phyloP scores from a whole-genome alignment of 352 stramenopile genomes.

The Phytophthora litchii region DNA sequence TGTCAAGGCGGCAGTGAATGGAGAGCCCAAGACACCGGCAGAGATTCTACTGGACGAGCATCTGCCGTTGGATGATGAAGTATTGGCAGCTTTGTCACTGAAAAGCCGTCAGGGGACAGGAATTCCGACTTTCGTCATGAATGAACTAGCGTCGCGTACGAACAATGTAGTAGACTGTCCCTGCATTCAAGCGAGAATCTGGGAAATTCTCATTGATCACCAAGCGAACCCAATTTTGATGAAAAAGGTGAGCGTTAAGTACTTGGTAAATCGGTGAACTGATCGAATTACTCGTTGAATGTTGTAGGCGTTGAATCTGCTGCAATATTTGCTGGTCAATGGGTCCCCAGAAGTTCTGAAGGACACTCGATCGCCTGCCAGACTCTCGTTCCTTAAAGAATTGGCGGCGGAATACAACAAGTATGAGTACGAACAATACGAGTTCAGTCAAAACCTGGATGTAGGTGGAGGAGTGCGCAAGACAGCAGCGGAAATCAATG shows the following conservation, averaged over 20 bases:
- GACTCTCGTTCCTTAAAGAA: slow-evolving; percentile 51
- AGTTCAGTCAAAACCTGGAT: slow-evolving; percentile 76
- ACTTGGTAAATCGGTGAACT: no score
- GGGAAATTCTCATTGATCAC: slow-evolving; percentile 67
- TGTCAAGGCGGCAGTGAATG: slow-evolving; percentile 58
- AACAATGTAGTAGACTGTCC: slow-evolving; percentile 79
- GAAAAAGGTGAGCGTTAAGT: slow-evolving; percentile 45
- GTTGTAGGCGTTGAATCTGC: slow-evolving; percentile 53
- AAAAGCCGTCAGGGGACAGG: slow-evolving; percentile 42
- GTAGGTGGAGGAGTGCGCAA: slow-evolving; percentile 71
- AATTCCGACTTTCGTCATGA: slow-evolving; percentile 61
- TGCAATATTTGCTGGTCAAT: slow-evolving; percentile 76
- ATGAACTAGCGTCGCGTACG: slow-evolving; percentile 66
- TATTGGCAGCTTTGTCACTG: slow-evolving; percentile 43
- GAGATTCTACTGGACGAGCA: slow-evolving; percentile 70
- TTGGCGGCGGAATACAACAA: slow-evolving; percentile 72
- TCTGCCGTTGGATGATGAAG: slow-evolving; percentile 57
- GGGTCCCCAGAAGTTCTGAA: slow-evolving; percentile 70
- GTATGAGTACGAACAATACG: slow-evolving; percentile 74
- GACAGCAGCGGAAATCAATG: slow-evolving; percentile 52
- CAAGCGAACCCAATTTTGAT: slow-evolving; percentile 60
- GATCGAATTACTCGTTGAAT: no score
- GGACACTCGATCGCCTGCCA: slow-evolving; percentile 53
- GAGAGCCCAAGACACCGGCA: slow-evolving; percentile 63
- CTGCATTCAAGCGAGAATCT: slow-evolving; percentile 74